Percentiles rank a stretch among this genome's conserved stretches.
These are phyloP conservation scores for Termitomyces sp. DNA, from an alignment of 1,284 basidiomycete genomes.

Conservation along the genomic window DNA sequence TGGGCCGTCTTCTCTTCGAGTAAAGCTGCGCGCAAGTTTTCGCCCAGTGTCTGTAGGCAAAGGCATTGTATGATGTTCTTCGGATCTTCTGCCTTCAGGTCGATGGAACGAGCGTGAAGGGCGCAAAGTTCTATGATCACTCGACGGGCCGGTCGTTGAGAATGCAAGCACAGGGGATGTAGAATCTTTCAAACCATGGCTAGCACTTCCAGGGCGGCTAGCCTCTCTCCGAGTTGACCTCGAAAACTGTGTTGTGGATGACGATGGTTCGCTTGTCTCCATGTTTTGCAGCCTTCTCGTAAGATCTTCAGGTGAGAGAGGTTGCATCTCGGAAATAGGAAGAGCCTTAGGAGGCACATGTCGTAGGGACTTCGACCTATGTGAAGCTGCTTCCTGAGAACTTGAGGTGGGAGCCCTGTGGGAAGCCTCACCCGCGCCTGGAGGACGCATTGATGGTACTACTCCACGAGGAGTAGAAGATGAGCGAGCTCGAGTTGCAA, in stretches of 20 bases:
- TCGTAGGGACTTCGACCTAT: constrained; percentile 29
- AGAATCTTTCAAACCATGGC: constrained; percentile 18
- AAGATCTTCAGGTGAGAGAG: constrained; percentile 55
- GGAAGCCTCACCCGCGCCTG: constrained; percentile 24
- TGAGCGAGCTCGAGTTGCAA: constrained; percentile 20
- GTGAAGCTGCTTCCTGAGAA: constrained; percentile 35
- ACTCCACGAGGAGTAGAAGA: constrained; percentile 26
- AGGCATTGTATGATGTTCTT: constrained; percentile 25
- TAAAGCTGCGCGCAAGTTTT: constrained; percentile 26
- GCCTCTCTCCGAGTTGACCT: constrained; percentile 7
- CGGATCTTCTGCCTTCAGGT: constrained; percentile 25
- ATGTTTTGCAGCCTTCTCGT: constrained; percentile 51
- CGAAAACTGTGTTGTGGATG: constrained; percentile 13
- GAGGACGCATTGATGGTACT: constrained; percentile 30
- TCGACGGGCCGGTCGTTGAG: constrained; percentile 22
- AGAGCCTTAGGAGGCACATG: constrained; percentile 45
- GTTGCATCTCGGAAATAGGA: constrained; percentile 33
- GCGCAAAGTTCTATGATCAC: constrained; percentile 33
- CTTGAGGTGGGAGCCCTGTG: constrained; percentile 23
- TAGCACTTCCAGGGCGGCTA: constrained; percentile 15
- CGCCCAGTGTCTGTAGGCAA: constrained; percentile 26
- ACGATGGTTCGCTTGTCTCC: constrained; percentile 28
- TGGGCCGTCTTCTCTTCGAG: constrained; percentile 15
- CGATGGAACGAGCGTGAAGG: constrained; percentile 58
- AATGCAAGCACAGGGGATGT: constrained; percentile 11